These are phyloP conservation scores for Papiliotrema laurentii DNA, from an alignment of 1,284 basidiomycete genomes.

Conservation along the genomic window DNA sequence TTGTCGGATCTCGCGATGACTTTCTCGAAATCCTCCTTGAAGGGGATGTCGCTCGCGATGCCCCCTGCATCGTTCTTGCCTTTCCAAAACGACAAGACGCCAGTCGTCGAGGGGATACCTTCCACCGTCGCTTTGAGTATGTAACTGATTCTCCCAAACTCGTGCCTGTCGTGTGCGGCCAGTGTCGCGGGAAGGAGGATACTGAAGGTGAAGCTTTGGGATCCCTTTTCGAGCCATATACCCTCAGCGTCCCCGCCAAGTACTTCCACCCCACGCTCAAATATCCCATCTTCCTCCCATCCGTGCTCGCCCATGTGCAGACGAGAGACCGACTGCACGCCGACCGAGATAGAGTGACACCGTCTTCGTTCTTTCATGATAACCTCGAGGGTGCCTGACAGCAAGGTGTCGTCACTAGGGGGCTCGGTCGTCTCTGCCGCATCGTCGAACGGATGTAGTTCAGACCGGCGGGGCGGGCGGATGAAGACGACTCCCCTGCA, in stretches of 20 bases:
- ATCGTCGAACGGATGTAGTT: slow-evolving; percentile 32
- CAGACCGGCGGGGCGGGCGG: slow-evolving; percentile 28
- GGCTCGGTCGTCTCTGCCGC: slow-evolving; percentile 23
- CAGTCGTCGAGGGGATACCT: slow-evolving; percentile 8
- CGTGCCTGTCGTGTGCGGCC: slow-evolving; percentile 30
- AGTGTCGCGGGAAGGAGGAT: slow-evolving; percentile 35
- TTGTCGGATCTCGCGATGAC: slow-evolving; percentile 37
- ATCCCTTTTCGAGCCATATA: slow-evolving; percentile 42
- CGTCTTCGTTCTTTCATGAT: slow-evolving; percentile 42
- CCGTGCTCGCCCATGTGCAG: slow-evolving; percentile 30
- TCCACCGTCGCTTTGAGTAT: slow-evolving; percentile 31
- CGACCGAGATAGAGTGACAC: slow-evolving; percentile 38
- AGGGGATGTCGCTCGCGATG: slow-evolving; percentile 16
- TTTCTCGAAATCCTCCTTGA: slow-evolving; percentile 28
- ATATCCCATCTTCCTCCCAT: slow-evolving; percentile 45
- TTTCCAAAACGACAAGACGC: slow-evolving; percentile 8
- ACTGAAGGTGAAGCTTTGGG: slow-evolving; percentile 34
- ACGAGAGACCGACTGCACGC: slow-evolving; percentile 36
- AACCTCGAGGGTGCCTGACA: slow-evolving; percentile 41
- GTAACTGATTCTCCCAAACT: slow-evolving; percentile 29
- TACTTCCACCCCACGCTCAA: slow-evolving; percentile 41
- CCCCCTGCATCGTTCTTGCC: background rate
- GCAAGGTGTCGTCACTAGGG: slow-evolving; percentile 41
- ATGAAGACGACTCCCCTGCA: slow-evolving; percentile 36
- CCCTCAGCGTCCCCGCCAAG: slow-evolving; percentile 32